These are phyloP conservation scores for Citrus medica DNA, from an alignment of 345 rosid genomes.

Conservation along the genomic window DNA sequence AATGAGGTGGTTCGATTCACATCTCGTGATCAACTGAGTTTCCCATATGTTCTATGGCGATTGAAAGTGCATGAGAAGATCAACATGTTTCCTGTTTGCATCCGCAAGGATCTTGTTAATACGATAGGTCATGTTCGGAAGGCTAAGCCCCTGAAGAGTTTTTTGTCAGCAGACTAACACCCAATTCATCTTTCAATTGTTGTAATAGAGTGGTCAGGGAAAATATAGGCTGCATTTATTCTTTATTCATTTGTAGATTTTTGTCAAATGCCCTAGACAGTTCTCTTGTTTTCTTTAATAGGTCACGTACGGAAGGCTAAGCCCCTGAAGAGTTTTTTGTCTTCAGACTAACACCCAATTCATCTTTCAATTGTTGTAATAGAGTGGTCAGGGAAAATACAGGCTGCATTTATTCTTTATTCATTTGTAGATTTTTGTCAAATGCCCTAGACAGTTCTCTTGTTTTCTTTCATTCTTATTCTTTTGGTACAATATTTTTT, in stretches of 20 bases:
- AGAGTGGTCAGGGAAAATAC: neutral
- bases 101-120: conserved; percentile 90
- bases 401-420: conserved; percentile 3
- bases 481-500: neutral
- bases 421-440: conserved; percentile 2
- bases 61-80: conserved; percentile 62
- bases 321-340: conserved; percentile 41
- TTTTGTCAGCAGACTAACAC: neutral
- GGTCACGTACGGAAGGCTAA: conserved; percentile 87
- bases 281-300: conserved; percentile 3
- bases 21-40: conserved; percentile 91
- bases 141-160: conserved; percentile 62
- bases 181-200: conserved; percentile 5
- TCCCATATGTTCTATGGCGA: conserved; percentile 90
- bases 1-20: conserved; percentile 92
- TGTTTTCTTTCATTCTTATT: neutral
- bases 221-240: conserved; percentile 1
- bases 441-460: neutral
- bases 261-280: neutral
- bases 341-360: neutral
- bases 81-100: conserved; percentile 85
- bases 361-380: conserved; percentile 7
- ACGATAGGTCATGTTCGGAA: conserved; percentile 86
- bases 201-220: neutral
- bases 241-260: conserved; percentile 4